phyloP scores from a whole-genome alignment of 768 basidiomycete species.

The Mycena floridula region DNA sequence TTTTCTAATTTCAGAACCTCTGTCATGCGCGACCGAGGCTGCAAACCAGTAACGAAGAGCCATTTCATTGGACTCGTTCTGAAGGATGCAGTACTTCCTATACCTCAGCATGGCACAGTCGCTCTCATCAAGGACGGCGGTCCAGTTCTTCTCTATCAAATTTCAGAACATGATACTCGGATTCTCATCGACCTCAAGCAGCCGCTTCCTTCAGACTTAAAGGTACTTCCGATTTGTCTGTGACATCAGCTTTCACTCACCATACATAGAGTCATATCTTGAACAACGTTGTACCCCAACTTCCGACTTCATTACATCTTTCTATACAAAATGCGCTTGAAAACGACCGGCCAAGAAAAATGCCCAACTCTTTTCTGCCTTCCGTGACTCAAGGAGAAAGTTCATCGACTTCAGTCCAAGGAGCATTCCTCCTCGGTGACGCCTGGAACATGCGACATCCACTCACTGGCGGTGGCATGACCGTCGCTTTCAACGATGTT shows the following conservation, averaged over 20 bases:
- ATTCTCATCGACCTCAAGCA: conserved; percentile 89
- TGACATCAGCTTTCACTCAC: not conserved
- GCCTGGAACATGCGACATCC: conserved; percentile 99
- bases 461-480: conserved; percentile 97
- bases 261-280: conserved; percentile 57
- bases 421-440: conserved; percentile 67
- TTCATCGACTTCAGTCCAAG: too few species aligned
- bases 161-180: conserved; percentile 81
- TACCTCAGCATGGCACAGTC: conserved; percentile 79
- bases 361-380: conserved; percentile 96
- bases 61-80: conserved; percentile 86
- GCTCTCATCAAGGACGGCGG: conserved; percentile 74
- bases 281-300: conserved; percentile 67
- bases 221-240: conserved; percentile 37
- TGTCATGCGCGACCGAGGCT: conserved; percentile 46
- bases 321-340: conserved; percentile 65
- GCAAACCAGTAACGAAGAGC: conserved; percentile 55
- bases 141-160: conserved; percentile 91
- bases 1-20: conserved; percentile 83
- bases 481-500: conserved; percentile 86
- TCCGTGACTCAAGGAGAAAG: conserved; percentile 71
- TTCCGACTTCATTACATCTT: conserved; percentile 66
- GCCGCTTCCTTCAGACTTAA: conserved; percentile 78
- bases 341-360: conserved; percentile 76
- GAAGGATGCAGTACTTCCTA: conserved; percentile 67